These are phyloP conservation scores for Aspergillus affinis DNA, from an alignment of 495 filamentous ascomycete genomes.

Conservation along the genomic window DNA sequence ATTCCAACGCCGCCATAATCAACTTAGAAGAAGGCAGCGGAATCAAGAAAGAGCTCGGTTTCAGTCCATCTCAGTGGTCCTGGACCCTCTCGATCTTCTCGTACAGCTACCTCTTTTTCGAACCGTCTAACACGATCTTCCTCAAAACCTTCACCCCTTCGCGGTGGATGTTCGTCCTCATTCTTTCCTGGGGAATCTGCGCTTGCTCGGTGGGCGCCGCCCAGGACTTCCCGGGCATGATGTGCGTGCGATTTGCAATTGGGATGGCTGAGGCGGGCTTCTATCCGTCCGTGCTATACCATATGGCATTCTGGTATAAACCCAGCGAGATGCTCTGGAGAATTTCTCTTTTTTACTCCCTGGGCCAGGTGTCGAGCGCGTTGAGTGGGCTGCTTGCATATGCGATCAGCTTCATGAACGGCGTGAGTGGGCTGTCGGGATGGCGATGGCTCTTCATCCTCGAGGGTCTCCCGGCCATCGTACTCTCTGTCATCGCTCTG, in stretches of 20 bases:
- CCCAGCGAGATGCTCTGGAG: slow-evolving; percentile 35
- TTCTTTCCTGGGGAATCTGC: slow-evolving; percentile 40
- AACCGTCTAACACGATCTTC: slow-evolving; percentile 39
- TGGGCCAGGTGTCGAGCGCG: slow-evolving; percentile 35
- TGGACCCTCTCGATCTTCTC: slow-evolving; percentile 46
- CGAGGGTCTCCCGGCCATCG: slow-evolving; percentile 43
- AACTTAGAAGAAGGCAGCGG: slow-evolving; percentile 44
- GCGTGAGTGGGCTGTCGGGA: slow-evolving; percentile 31
- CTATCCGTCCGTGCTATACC: slow-evolving; percentile 39
- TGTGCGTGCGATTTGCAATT: slow-evolving; percentile 41
- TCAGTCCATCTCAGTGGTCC: slow-evolving; percentile 38
- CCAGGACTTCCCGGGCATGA: slow-evolving; percentile 40
- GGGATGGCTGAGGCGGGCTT: slow-evolving; percentile 43
- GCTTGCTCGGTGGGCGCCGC: slow-evolving; percentile 35
- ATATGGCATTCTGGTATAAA: slow-evolving; percentile 45
- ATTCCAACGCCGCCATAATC: slow-evolving; percentile 49
- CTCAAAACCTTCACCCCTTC: slow-evolving; percentile 36
- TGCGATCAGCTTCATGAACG: slow-evolving; percentile 41
- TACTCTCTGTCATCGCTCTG: slow-evolving; percentile 33
- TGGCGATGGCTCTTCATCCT: slow-evolving; percentile 50
- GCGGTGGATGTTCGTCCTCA: slow-evolving; percentile 45
- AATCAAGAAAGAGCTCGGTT: slow-evolving; percentile 44
- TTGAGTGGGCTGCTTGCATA: slow-evolving; percentile 43
- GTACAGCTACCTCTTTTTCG: slow-evolving; percentile 43
- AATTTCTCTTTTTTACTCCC: slow-evolving; percentile 38